Base-by-base conservation (phyloP, 2,329 filamentous ascomycete genomes). In the Tricladium varicosporioides region DNA sequence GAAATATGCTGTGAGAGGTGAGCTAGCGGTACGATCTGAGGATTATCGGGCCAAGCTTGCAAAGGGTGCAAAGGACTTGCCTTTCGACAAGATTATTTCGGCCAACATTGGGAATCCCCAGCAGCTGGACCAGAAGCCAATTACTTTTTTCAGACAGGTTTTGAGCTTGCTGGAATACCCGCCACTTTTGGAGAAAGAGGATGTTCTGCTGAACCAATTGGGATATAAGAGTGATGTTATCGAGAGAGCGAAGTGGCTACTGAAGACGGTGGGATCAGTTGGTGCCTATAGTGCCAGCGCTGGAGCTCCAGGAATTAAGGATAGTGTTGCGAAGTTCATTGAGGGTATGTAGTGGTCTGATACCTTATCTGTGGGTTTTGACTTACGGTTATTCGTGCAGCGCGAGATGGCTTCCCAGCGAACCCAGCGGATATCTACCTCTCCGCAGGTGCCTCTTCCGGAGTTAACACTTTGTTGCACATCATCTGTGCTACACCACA, bases 31-130 rank as follows among this genome's bases (percentile, higher is more conserved):
- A 72, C 91, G 90, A 77, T 94, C 92, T 13, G 94, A 99, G 77
- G 83, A 91, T 74, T 96, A 93, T 78, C 88, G 93, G 59, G 87
- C 87, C 53, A 80, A 83, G 69, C 79, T 97, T 59, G 77, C 79
- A 63, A 81, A 84, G 62, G 84, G 82, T 67, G 65, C 73, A 69
- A 61, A 59, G 2, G 61, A 63, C 57, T 80, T 97, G 51, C 93
- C 94, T 49, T 99, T 99, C 75, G 81, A 90, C 68, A 83, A 91
- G 59, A 87, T 99, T 74, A 93, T 99, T 77, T 92, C 90, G 62
- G 94, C 94, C 76, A 99, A 99, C 78, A 99, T 99, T 70, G 94
- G 94, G 71, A 99, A 99, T 79, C 94, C 94, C 3, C 94, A 99
- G 76, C 94, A 99, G 77, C 85, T 99, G 62, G 94, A 97, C 77